Conservation (phyloP, 2,329 filamentous ascomycete species). For the Mycogone perniciosa region DNA sequence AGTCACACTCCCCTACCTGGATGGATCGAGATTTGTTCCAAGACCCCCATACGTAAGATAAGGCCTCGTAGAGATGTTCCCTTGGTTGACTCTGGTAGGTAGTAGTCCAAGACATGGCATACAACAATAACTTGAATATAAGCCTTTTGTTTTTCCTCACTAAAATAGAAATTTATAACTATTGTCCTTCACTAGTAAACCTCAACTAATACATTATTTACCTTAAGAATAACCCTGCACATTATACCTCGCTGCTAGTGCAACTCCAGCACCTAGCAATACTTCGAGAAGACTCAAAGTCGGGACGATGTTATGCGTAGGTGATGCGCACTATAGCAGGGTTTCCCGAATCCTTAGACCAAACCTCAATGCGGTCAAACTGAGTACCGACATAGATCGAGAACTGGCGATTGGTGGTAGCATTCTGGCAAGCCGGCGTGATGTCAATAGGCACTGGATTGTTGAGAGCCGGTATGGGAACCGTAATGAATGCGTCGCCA, state of each 20-base stretch:
- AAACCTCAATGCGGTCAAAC: background rate
- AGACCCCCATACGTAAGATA: conserved; percentile 10
- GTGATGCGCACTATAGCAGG: background rate
- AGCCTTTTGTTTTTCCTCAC: too few species aligned
- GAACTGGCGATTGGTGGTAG: background rate
- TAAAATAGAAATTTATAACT: too few species aligned
- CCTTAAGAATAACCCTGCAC: too few species aligned
- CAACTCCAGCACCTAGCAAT: too few species aligned
- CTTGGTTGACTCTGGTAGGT: background rate
- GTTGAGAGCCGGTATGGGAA: background rate
- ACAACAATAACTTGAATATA: too few species aligned
- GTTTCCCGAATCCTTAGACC: background rate
- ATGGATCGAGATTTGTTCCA: background rate
- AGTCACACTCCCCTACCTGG: background rate
- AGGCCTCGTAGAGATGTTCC: conserved; percentile 4
- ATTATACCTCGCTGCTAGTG: too few species aligned
- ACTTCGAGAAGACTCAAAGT: too few species aligned
- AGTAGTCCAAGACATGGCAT: conserved; percentile 5
- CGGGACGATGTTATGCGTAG: background rate
- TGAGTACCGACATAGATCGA: background rate
- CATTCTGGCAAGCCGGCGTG: background rate
- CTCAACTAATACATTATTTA: too few species aligned
- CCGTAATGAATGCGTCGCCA: background rate
- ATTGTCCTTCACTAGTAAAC: too few species aligned
- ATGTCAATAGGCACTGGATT: background rate